These are phyloP conservation scores for Immersiporthe knoxdaviesiana DNA, from an alignment of 2,329 filamentous ascomycete genomes.

Conservation along the genomic window DNA sequence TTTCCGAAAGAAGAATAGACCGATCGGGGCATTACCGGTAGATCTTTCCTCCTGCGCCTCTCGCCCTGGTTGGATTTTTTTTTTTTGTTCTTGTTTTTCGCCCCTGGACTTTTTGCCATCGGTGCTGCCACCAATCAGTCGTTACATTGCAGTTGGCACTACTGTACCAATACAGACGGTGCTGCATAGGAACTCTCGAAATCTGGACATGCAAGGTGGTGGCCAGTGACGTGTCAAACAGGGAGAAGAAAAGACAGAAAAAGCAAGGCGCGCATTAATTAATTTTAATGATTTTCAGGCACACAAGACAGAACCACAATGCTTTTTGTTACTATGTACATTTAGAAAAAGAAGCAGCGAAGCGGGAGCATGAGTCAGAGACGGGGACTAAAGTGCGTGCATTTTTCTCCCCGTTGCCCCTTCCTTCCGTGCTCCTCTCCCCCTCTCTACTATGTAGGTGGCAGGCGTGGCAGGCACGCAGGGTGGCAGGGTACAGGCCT, in stretches of 20 bases:
- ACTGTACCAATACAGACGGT: background rate
- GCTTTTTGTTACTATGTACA: background rate
- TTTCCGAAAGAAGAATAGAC: background rate
- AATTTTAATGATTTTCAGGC: background rate
- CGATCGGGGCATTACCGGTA: background rate
- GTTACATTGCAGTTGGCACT: too few species aligned
- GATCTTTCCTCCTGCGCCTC: slow-evolving; percentile 3
- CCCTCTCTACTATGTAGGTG: background rate
- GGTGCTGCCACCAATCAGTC: background rate
- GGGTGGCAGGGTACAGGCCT: background rate
- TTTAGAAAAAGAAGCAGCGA: background rate
- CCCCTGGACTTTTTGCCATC: background rate
- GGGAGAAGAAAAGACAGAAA: background rate
- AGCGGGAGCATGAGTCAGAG: background rate
- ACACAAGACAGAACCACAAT: background rate
- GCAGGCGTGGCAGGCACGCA: background rate
- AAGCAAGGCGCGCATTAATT: background rate
- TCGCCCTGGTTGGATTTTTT: background rate
- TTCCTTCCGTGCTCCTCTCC: background rate
- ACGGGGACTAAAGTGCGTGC: background rate
- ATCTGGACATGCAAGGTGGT: background rate
- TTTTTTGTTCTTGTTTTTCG: background rate
- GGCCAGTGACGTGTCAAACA: background rate
- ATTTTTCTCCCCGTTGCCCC: background rate
- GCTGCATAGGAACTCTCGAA: background rate